Evolutionary conservation across 129 eudicot species (phyloP).

Genomic region (Flaveria bidentis): DNA sequence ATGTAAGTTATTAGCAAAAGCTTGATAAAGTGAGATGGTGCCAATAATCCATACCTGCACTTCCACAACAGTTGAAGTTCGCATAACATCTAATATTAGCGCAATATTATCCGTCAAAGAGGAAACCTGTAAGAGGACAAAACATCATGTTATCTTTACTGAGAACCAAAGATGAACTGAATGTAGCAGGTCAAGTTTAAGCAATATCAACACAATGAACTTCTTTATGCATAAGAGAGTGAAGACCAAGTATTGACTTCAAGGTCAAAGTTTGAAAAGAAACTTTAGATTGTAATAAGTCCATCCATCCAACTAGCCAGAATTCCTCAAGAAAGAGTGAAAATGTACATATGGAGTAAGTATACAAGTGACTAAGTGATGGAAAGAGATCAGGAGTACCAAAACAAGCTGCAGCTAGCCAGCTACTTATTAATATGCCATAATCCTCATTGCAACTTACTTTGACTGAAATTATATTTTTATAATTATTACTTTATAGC

Average conservation of each 20-base stretch:
- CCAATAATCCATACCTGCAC: constrained; percentile 47
- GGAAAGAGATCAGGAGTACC: not conserved
- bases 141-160: constrained; percentile 7
- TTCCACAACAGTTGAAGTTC: constrained; percentile 58
- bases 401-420: not conserved
- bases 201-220: not conserved
- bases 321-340: not conserved
- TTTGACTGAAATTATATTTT: not conserved
- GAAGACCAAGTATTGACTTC: not conserved
- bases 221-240: not conserved
- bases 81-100: constrained; percentile 55
- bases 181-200: constrained; percentile 10
- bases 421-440: not conserved
- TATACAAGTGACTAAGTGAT: not conserved
- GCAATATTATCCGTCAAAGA: constrained; percentile 51
- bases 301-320: not conserved
- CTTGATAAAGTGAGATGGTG: not conserved
- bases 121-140: constrained; percentile 43
- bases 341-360: not conserved
- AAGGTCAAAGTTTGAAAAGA: not conserved
- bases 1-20: not conserved
- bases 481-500: not conserved
- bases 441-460: not conserved
- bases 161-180: not conserved
- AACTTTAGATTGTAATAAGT: not conserved